phyloP scores from a whole-genome alignment of 2,329 filamentous ascomycete genomes.

The Fusarium udum region DNA sequence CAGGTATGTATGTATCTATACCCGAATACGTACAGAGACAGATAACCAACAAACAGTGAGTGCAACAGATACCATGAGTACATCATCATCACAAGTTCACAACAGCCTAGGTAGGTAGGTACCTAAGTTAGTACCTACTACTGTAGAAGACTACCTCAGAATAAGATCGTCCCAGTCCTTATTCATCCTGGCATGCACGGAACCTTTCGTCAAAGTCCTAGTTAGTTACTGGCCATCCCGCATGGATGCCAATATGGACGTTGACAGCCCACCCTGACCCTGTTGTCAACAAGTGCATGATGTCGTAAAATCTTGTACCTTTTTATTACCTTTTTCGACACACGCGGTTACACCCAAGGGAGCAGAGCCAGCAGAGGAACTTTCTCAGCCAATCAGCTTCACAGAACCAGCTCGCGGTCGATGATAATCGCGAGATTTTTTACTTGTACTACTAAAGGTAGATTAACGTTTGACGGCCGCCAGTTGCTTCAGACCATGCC shows the following conservation, averaged over 20 bases:
- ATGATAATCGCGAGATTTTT: not conserved
- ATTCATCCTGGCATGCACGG: slow-evolving; percentile 10
- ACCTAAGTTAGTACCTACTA: not conserved
- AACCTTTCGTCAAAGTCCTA: slow-evolving; percentile 21
- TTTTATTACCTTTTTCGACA: not conserved
- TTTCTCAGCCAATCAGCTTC: slow-evolving; percentile 45
- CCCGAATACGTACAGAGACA: not conserved
- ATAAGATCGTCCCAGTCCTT: not conserved
- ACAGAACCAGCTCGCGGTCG: not conserved
- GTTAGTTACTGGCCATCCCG: not conserved
- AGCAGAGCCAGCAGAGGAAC: slow-evolving; percentile 37
- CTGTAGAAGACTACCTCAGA: not conserved
- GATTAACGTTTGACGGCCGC: not conserved
- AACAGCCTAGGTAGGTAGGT: not conserved
- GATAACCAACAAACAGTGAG: not conserved
- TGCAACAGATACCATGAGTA: not conserved
- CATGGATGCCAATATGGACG: not conserved
- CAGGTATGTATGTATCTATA: not conserved
- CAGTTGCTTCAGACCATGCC: not conserved
- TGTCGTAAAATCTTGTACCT: not conserved
- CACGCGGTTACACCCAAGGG: not conserved
- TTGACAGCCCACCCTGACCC: not conserved
- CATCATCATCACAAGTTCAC: not conserved
- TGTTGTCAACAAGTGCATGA: not conserved
- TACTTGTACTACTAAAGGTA: not conserved